Evolutionary conservation across 2,329 filamentous ascomycete species (phyloP), one percentile per base, ranked within the genome.

Genomic region (Cercospora nicotianae): DNA sequence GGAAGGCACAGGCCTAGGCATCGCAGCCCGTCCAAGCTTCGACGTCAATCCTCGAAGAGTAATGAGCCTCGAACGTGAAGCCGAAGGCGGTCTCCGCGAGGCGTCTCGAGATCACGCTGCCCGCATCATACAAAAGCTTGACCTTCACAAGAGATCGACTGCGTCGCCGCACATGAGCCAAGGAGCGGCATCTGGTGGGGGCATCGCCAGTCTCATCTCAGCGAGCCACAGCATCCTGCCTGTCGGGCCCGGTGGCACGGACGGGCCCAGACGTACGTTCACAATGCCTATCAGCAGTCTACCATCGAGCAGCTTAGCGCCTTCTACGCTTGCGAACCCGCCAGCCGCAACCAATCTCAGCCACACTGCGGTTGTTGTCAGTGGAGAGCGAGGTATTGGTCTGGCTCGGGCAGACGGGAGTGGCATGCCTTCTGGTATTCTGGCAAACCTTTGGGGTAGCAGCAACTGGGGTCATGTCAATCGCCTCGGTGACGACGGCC

Each of bases 391-490:
- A 68, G 88, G 88, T 1, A 83, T 93, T 66, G 86, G 86, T 3
- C 79, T 88, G 18, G 71, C 72, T 28, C 88, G 89, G n/a, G 83
- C 82, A 68, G 86, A 89, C 73, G 87, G 84, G 58, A 85, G 85
- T n/a, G 87, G 90, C 51, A 88, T 97, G 80, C 92, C 94, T 1
- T 91, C 91, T 60, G 93, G 92, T 13, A 89, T 97, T 69, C 87
- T 97, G 83, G 94, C 94, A 33, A 98, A 98, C 77, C 87, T 96
- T 65, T 98, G 94, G 94, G 94, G 94, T 60, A 96, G 90, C 75
- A 91, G 89, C 66, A 90, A 93, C 58, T 97, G 93, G 92, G 87
- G 87, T 13, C 87, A 87, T 70, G 81, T 91, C 67, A 90, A 90
- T 72, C 84, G 85, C 36, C 77, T 90, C 39, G 86, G 83, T 20